Evolutionary conservation across 352 stramenopile genomes (phyloP).

Genomic region (Thalassiosira mediterranea): DNA sequence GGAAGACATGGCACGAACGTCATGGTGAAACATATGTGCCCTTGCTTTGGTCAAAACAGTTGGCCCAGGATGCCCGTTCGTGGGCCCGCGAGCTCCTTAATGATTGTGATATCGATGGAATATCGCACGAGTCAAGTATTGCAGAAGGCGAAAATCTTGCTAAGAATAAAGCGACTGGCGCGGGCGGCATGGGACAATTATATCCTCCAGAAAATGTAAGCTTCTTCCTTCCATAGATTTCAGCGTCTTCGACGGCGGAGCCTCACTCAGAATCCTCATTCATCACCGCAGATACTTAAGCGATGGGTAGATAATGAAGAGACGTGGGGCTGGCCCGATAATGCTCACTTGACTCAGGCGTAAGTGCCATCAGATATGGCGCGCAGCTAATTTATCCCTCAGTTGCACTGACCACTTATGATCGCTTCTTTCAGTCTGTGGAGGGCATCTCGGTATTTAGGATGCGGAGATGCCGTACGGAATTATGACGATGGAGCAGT

Average conservation of each 20-base stretch:
- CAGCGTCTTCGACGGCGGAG: no score
- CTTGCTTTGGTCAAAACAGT: background rate
- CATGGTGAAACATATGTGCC: conserved; percentile 1
- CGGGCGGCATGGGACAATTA: background rate
- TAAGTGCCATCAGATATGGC: no score
- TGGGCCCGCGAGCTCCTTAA: conserved; percentile 15
- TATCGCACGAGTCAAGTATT: conserved; percentile 10
- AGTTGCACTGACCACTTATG: no score
- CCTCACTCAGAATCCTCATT: background rate
- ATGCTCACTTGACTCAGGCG: conserved; percentile 50
- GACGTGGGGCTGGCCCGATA: conserved; percentile 40
- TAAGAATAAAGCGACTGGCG: conserved; percentile 15
- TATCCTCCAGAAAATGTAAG: background rate
- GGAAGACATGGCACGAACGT: background rate
- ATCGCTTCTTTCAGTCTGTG: no score
- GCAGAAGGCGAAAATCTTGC: conserved; percentile 30
- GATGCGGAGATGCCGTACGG: conserved; percentile 25
- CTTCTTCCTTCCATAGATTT: background rate
- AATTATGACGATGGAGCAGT: conserved; percentile 3
- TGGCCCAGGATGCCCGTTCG: background rate
- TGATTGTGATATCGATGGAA: conserved; percentile 9
- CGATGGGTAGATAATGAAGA: conserved; percentile 54
- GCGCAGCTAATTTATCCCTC: no score
- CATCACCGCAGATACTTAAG: background rate
- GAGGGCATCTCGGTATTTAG: conserved; percentile 37